Base-by-base conservation (phyloP, 2,329 filamentous ascomycete genomes). In the Pseudopithomyces chartarum region DNA sequence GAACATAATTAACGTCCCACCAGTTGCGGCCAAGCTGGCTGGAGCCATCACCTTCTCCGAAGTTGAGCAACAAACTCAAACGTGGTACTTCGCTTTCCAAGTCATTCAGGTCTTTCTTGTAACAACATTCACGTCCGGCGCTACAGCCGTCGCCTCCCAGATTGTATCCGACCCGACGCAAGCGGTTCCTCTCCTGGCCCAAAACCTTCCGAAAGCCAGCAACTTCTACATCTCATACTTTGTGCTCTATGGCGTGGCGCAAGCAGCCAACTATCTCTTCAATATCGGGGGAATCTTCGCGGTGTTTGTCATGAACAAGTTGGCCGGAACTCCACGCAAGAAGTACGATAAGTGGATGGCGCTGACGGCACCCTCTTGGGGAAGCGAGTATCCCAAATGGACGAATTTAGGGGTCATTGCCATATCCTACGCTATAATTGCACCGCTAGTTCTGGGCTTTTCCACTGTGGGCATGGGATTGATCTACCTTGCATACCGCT, bases 211-310 rank as follows among this genome's bases (percentile, higher is more conserved):
- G 17, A 89, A 86, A 59, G 88, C 92, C 0, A 94, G 92, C 63
- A 98, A 96, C 78, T 96, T 98, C 76, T 99, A 97, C 77, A 89
- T 98, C 48, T 91, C 89, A 0, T 99, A 97, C 79, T 96, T 99
- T 64, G 86, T 98, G 42, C 85, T 99, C 6, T 93, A 97, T 75
- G 95, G 94, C 52, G 65, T 70, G 6, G 70, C 69, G 0, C 61
- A 64, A 2, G 66, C 67, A 29, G 60, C 68, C 8, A 60, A 67
- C 7, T 68, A 67, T 6, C 67, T 94, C 17, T 81, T 96, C 51
- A 97, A 97, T 72, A 82, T 97, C 29, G 85, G 89, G 2, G 87
- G 94, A 57, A 78, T 94, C 48, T 94, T 92, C 73, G 82, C 96
- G 69, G 89, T 97, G 57, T 92, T 92, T 48, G 82, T 97, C 3